phyloP scores from a whole-genome alignment of 352 stramenopile species.

The Phytopythium kandeliae region DNA sequence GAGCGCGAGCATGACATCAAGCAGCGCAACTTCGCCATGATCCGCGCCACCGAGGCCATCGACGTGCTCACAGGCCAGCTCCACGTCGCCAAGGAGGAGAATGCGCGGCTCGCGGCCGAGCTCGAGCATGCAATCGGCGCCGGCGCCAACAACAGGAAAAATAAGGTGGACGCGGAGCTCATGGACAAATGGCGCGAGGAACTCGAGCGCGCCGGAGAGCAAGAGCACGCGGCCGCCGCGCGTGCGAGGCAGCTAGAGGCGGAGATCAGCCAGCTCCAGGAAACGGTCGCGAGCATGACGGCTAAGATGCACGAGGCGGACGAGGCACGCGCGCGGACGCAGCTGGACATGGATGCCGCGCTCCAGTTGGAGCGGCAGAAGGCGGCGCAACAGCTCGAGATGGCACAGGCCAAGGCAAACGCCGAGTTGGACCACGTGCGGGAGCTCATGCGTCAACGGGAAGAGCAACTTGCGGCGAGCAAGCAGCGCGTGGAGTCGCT shows the following conservation, averaged over 20 bases:
- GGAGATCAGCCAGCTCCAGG: constrained; percentile 23
- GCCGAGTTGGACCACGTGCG: constrained; percentile 47
- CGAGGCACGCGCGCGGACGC: constrained; percentile 14
- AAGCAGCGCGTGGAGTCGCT: constrained; percentile 30
- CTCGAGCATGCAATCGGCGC: constrained; percentile 8
- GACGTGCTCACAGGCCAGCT: constrained; percentile 45
- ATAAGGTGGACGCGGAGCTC: constrained; percentile 30
- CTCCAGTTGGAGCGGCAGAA: constrained; percentile 24
- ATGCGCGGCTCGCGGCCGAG: constrained; percentile 17
- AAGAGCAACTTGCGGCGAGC: constrained; percentile 35
- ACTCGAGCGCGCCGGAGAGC: constrained; percentile 25
- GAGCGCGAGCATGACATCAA: constrained; percentile 60
- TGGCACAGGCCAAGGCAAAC: constrained; percentile 17
- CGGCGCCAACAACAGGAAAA: constrained; percentile 7
- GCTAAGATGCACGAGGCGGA: constrained; percentile 31
- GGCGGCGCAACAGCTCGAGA: constrained; percentile 32
- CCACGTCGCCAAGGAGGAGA: constrained; percentile 20
- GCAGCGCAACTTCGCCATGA: constrained; percentile 50
- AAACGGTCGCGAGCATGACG: constrained; percentile 19
- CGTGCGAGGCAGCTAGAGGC: constrained; percentile 31
- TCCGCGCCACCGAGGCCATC: constrained; percentile 52
- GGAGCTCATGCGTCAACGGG: constrained; percentile 25
- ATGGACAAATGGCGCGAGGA: constrained; percentile 29
- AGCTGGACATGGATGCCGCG: constrained; percentile 28
- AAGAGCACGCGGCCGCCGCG: constrained; percentile 20